Evolutionary conservation across 106 monocot genomes (phyloP), one percentile per base, ranked within the genome.

Genomic region (Phalaenopsis aphrodite): DNA sequence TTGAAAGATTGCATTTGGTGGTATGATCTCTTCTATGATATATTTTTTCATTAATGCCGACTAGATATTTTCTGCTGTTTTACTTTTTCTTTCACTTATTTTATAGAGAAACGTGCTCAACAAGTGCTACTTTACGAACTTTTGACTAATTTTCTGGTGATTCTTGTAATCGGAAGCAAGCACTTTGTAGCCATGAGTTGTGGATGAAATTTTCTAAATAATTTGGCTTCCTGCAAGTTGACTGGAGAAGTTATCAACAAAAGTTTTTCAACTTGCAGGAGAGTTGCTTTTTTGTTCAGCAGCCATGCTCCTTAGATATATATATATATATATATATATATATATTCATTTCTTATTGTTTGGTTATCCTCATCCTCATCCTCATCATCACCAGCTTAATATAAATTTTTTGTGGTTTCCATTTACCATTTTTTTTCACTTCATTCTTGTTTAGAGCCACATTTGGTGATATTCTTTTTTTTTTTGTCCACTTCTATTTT

Each of bases 1-100:
- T 95, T 77, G 82, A 85, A 71, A 91, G 87, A 61, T 75, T 95
- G 55, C 84, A 86, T 43, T 77, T 84, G 42, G 74, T 19, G 88
- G 98, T 94, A 97, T 64, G 81, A 37, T 61, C 18, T 24, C 42
- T 83, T 80, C 55, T 75, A 43, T 79, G 8, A 36, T 19, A 45
- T 74, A 43, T 74, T 43, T 74, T 19, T 19, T 6, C 42, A 74
- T 74, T 74, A 69, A 10, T 74, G 74, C 43, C 45, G 18, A 74
- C 12, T 74, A 42, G 6, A 43, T 43, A 19, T 43, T 15, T 19
- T 30, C 30, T 30, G 30, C 30, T 30, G 30, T 42, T 4, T 14
- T 73, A 15, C 42, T 41, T 73, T 73, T 42, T 74, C 24, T 64
- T 5, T 71, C 71, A 71, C 64, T 23, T 23, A 8, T 21, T 10